Evolutionary conservation across 352 stramenopile genomes (phyloP), one percentile per base, ranked within the genome.

Genomic region (Phytophthora capsici): DNA sequence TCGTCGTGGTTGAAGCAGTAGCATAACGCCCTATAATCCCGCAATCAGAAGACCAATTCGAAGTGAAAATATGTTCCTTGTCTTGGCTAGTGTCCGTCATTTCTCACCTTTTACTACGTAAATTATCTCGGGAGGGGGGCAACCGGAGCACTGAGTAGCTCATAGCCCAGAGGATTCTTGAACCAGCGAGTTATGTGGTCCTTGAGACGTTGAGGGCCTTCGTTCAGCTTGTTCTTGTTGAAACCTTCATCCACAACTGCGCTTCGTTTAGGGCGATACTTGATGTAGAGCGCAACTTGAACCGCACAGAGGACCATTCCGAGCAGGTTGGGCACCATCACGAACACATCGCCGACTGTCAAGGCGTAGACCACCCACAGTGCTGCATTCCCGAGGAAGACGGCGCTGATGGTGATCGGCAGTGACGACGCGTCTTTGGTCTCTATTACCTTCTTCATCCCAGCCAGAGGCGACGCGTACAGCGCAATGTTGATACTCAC

Each of bases 371-470:
- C 3, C 8, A 73, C 56, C 71, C 71, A 78, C 9, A 78, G 53
- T 26, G 61, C 59, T 8, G 58, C 66, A 51, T 70, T 75, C 17
- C 69, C 57, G 6, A 75, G 57, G 48, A 73, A 70, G 8, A 75
- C 66, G 20, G 19, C 53, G 20, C 52, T 66, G 30, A 78, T 69
- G 1, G 71, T 55, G 38, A 75, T 73, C 2, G 71, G 71, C 19
- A 78, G 23, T 10, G 61, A 74, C 5, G 60, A 68, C 36, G 65
- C 55, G 20, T 72, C 64, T 52, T 69, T 66, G 46, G 60, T 75
- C 46, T 72, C 32, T 6, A 78, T 50, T 57, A 78, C 70, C 13
- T 70, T 72, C 52, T 78, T 78, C 61, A 79, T 70, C 38, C 54
- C 63, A 5, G 55, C 71, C 4, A 79, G 23, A 10, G 71, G 71